A percentile compares a stretch with the other conserved stretches of the same genome.
phyloP scores from a whole-genome alignment of 1,284 basidiomycete species.

The Ganoderma multipileum region DNA sequence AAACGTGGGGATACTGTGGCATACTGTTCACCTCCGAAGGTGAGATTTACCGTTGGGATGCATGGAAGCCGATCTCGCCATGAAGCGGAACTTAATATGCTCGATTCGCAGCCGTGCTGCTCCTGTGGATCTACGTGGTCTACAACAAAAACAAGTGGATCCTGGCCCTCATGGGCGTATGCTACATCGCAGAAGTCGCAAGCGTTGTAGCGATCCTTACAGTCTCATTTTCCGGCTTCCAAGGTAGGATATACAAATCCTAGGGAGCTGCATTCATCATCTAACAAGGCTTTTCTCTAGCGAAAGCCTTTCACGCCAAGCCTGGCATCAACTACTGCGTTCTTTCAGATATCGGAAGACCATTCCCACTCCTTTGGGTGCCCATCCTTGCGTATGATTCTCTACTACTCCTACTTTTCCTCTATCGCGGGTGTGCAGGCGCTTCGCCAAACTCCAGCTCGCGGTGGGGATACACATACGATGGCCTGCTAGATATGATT shows the following conservation, averaged over 20 bases:
- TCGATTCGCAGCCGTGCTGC: conserved; percentile 29
- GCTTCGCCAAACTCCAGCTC: conserved; percentile 13
- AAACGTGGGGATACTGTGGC: conserved; percentile 36
- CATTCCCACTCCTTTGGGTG: conserved; percentile 35
- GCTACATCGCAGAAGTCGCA: conserved; percentile 28
- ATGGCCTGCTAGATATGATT: conserved; percentile 35
- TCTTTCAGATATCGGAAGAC: conserved; percentile 20
- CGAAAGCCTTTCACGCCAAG: conserved; percentile 17
- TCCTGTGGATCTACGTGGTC: conserved; percentile 38
- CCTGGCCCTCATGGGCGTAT: conserved; percentile 24
- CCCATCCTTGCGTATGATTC: conserved; percentile 35
- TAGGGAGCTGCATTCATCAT: not conserved
- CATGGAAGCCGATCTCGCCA: not conserved
- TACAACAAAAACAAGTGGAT: conserved; percentile 35
- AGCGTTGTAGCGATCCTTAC: conserved; percentile 30
- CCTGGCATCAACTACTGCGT: conserved; percentile 31
- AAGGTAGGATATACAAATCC: conserved; percentile 18
- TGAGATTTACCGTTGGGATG: conserved; percentile 9
- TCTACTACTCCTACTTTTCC: conserved; percentile 32
- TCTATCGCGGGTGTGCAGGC: conserved; percentile 31
- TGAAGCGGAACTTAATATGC: not conserved
- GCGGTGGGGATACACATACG: conserved; percentile 20
- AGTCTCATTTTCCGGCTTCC: conserved; percentile 25
- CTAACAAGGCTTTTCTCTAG: conserved; percentile 10
- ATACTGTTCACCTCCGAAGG: conserved; percentile 36